phyloP scores from a whole-genome alignment of 208 protist genomes.

The Leishmania turanica region DNA sequence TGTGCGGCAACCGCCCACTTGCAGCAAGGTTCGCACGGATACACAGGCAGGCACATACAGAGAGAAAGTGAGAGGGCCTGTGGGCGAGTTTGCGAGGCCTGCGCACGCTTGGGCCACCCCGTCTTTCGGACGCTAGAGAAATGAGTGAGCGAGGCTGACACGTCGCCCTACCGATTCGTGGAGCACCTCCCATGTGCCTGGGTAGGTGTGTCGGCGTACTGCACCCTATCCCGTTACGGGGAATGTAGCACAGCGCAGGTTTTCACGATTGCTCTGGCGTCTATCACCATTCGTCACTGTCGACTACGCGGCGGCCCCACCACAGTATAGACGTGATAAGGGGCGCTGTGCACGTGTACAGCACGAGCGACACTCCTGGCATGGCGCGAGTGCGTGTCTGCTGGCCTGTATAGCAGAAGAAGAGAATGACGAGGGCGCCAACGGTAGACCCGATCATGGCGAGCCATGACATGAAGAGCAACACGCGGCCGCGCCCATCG shows the following conservation, averaged over 20 bases:
- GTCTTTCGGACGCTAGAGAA: background rate
- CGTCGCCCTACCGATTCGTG: background rate
- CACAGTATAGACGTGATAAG: conserved; percentile 64
- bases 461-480: conserved; percentile 79
- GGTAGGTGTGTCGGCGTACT: background rate
- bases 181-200: background rate
- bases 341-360: conserved; percentile 65
- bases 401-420: conserved; percentile 49
- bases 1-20: background rate
- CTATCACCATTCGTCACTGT: conserved; percentile 40
- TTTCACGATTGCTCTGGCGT: background rate
- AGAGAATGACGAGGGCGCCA: conserved; percentile 51
- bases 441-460: conserved; percentile 65
- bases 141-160: background rate
- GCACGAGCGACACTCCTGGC: conserved; percentile 62
- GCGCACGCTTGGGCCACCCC: background rate
- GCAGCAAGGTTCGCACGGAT: too few relatives aligned
- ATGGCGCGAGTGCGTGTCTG: conserved; percentile 41
- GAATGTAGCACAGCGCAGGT: background rate
- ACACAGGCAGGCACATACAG: background rate
- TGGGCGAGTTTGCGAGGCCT: background rate
- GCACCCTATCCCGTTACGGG: background rate
- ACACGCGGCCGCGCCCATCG: conserved; percentile 47
- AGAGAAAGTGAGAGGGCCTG: background rate
- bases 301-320: conserved; percentile 53